Conservation (phyloP, 2,329 filamentous ascomycete species). For the Xylaria polymorpha region DNA sequence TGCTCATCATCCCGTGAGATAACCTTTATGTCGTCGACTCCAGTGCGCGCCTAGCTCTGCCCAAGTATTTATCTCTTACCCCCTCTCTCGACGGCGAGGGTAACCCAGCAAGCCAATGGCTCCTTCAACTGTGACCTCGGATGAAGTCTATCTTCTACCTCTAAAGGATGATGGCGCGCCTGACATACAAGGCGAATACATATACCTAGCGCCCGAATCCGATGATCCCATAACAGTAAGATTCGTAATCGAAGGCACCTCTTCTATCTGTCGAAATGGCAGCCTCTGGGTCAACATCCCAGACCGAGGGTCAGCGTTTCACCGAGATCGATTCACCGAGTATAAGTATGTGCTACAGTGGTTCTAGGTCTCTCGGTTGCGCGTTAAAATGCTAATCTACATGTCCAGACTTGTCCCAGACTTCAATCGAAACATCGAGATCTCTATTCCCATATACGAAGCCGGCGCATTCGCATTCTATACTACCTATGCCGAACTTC, state of each 20-base stretch:
- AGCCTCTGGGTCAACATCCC: conserved; percentile 98
- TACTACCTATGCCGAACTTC: conserved; percentile 89
- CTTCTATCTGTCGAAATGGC: conserved; percentile 93
- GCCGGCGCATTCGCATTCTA: conserved; percentile 95
- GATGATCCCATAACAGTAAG: conserved; percentile 81
- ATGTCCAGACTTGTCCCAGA: conserved; percentile 79
- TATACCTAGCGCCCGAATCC: conserved; percentile 84
- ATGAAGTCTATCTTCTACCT: conserved; percentile 85
- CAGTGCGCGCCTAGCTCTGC: conserved; percentile 20
- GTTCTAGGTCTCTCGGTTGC: neutral
- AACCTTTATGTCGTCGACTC: neutral
- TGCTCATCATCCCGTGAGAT: conserved; percentile 2
- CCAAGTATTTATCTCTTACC: neutral
- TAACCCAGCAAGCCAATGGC: conserved; percentile 59
- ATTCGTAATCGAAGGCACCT: conserved; percentile 93
- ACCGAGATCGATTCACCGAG: conserved; percentile 82
- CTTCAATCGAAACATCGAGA: conserved; percentile 91
- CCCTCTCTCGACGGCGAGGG: conserved; percentile 9
- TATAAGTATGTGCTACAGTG: conserved; percentile 76
- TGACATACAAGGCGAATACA: conserved; percentile 87
- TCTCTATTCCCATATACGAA: conserved; percentile 84
- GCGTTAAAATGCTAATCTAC: conserved; percentile 22
- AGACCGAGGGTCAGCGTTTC: conserved; percentile 77
- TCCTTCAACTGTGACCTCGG: conserved; percentile 71
- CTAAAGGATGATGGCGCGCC: conserved; percentile 94